These are phyloP conservation scores for Ehretia macrophylla DNA, from an alignment of 257 asterid species.

Conservation along the genomic window DNA sequence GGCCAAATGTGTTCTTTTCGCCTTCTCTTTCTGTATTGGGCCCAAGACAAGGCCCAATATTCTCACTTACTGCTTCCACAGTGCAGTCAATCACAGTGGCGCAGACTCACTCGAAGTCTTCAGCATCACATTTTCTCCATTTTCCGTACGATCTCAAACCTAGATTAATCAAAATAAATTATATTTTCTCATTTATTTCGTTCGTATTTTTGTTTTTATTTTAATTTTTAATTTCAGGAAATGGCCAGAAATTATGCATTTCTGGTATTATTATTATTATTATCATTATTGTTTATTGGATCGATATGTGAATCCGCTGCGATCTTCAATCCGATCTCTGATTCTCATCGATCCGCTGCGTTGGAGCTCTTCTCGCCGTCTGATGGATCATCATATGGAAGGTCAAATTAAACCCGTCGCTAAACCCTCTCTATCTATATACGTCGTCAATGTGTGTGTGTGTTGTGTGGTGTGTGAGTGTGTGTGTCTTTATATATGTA, in stretches of 20 bases:
- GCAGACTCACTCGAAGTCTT: neutral
- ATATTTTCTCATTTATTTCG: too few species aligned
- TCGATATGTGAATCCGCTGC: constrained; percentile 59
- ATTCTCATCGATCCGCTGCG: constrained; percentile 89
- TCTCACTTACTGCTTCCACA: neutral
- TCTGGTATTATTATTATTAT: constrained; percentile 44
- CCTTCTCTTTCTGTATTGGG: neutral
- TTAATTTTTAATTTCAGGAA: constrained; percentile 21
- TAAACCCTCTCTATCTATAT: constrained; percentile 18
- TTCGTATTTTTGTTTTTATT: too few species aligned
- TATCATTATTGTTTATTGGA: constrained; percentile 24
- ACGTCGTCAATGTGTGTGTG: neutral
- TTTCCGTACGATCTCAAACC: neutral
- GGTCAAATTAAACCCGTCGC: constrained; percentile 51
- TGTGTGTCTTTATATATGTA: too few species aligned
- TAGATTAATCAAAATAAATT: too few species aligned
- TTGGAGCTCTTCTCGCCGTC: constrained; percentile 50
- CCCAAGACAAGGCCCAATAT: neutral
- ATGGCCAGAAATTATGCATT: constrained; percentile 52
- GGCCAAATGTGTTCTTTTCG: neutral
- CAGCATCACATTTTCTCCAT: neutral
- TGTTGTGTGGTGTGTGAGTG: too few species aligned
- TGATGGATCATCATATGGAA: constrained; percentile 67
- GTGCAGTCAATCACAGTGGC: neutral
- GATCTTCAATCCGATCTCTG: constrained; percentile 54